Conservation (phyloP, 768 basidiomycete species). For the Naematelia encephala region DNA sequence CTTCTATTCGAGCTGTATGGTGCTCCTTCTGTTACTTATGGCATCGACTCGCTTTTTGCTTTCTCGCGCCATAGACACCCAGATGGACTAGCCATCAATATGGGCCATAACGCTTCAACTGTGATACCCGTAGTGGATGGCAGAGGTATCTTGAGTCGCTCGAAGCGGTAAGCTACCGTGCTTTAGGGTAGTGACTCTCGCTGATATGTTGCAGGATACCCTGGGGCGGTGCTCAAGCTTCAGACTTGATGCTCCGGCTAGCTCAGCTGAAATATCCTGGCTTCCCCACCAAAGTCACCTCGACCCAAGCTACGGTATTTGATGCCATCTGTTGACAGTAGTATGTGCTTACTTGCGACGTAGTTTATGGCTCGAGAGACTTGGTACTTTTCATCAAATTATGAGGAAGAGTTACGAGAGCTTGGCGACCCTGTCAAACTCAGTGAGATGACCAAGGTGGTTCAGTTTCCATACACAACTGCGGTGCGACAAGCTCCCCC, state of each 20-base stretch:
- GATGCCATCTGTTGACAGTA: background rate
- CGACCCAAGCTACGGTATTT: slow-evolving; percentile 70
- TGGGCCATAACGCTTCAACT: slow-evolving; percentile 87
- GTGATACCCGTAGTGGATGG: slow-evolving; percentile 83
- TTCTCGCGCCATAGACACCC: slow-evolving; percentile 72
- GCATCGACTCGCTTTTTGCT: slow-evolving; percentile 85
- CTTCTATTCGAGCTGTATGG: slow-evolving; percentile 91
- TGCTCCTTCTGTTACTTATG: slow-evolving; percentile 80
- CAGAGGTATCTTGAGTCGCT: slow-evolving; percentile 74
- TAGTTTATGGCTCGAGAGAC: slow-evolving; percentile 90
- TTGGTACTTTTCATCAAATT: slow-evolving; percentile 78
- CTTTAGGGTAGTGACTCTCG: background rate
- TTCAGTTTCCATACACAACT: slow-evolving; percentile 79
- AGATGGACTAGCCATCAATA: slow-evolving; percentile 83
- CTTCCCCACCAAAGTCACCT: slow-evolving; percentile 80
- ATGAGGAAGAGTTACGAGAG: slow-evolving; percentile 62
- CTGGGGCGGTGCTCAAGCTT: slow-evolving; percentile 86
- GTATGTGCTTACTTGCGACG: background rate
- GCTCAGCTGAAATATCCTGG: slow-evolving; percentile 92
- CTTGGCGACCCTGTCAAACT: slow-evolving; percentile 68
- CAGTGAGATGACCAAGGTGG: slow-evolving; percentile 63
- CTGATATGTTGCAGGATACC: slow-evolving; percentile 64
- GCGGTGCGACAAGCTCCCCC: slow-evolving; percentile 44
- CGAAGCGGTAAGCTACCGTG: slow-evolving; percentile 65
- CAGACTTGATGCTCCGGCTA: slow-evolving; percentile 87